Conservation (phyloP, 331 rosid species). For the Malus hybrid region DNA sequence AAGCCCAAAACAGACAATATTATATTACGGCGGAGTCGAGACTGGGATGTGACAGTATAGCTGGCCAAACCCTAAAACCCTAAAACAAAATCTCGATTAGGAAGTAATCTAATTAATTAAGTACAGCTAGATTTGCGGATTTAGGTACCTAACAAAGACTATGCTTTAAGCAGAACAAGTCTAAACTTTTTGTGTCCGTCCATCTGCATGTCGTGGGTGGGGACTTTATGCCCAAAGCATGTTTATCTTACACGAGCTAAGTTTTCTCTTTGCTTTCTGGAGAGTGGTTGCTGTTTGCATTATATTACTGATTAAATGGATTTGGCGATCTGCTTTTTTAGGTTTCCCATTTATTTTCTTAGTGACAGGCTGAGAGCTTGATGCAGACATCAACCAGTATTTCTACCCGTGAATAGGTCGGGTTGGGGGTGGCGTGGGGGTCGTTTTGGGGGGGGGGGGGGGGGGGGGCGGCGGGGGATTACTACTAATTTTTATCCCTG, state of each 20-base stretch:
- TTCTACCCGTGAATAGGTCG: no score
- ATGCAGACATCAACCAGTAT: background rate
- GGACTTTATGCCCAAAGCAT: slow-evolving; percentile 1
- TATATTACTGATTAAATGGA: background rate
- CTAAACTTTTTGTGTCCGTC: background rate
- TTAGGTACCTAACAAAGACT: background rate
- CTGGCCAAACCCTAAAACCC: background rate
- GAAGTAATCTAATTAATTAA: background rate
- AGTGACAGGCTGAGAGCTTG: background rate
- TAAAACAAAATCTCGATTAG: background rate
- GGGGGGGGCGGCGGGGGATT: no score
- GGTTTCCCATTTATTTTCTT: slow-evolving; percentile 11
- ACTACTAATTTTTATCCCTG: no score
- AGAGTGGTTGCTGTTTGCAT: background rate
- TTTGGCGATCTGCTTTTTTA: slow-evolving; percentile 16
- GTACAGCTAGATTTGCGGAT: background rate
- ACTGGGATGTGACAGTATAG: background rate
- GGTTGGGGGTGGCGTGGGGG: background rate
- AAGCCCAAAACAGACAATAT: no score
- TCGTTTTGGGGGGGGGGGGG: no score
- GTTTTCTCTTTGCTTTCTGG: background rate
- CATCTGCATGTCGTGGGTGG: background rate
- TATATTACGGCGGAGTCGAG: no score
- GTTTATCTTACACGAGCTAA: background rate
- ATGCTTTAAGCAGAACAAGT: background rate